phyloP scores from a whole-genome alignment of 2,329 filamentous ascomycete genomes.

The Sordariomycetes sp. region DNA sequence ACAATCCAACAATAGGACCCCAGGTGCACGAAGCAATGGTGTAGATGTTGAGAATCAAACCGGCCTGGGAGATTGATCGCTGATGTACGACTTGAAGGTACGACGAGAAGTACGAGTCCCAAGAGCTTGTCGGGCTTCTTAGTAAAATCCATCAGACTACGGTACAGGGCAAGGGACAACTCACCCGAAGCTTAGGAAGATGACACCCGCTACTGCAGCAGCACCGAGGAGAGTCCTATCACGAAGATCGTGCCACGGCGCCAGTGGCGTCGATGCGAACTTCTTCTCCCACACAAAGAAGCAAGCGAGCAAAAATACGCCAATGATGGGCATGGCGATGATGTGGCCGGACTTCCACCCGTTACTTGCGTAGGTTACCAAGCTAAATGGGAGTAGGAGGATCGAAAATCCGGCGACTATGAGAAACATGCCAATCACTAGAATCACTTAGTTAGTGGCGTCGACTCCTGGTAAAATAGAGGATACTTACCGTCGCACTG shows the following conservation, averaged over 20 bases:
- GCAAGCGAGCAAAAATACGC: conserved; percentile 28
- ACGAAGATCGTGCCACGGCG: conserved; percentile 36
- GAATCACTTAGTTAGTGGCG: background rate
- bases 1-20: conserved; percentile 25
- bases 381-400: conserved; percentile 36
- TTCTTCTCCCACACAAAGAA: conserved; percentile 45
- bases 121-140: conserved; percentile 20
- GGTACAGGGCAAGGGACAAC: background rate
- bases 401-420: conserved; percentile 36
- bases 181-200: conserved; percentile 12
- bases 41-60: conserved; percentile 29
- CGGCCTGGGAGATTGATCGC: conserved; percentile 20
- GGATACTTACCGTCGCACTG: conserved; percentile 39
- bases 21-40: conserved; percentile 30
- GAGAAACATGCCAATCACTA: conserved; percentile 35
- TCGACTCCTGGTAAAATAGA: background rate
- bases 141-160: background rate
- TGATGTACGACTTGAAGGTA: conserved; percentile 32
- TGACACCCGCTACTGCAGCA: conserved; percentile 22
- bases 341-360: conserved; percentile 29
- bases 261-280: conserved; percentile 40
- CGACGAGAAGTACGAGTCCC: conserved; percentile 36
- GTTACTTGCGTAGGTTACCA: conserved; percentile 17
- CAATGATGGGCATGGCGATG: conserved; percentile 34
- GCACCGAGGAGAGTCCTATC: conserved; percentile 33